Conservation (phyloP, 2,329 filamentous ascomycete species). For the Blastomyces parvus region DNA sequence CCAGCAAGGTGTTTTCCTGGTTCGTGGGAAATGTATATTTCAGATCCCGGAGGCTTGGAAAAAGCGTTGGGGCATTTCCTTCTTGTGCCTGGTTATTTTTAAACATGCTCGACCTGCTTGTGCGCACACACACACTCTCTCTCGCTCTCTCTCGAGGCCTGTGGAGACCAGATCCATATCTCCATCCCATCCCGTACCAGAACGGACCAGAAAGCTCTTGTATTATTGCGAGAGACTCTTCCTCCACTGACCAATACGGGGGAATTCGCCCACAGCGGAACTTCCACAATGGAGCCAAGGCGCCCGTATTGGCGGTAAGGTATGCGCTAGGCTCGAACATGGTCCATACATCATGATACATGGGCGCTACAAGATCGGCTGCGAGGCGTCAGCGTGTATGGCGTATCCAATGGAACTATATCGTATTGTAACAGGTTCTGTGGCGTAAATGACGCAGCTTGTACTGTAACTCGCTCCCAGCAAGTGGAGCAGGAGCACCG, state of each 20-base stretch:
- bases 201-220: background rate
- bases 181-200: background rate
- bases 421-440: background rate
- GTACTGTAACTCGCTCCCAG: background rate
- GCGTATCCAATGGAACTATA: too few relatives aligned
- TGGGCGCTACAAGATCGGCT: background rate
- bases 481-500: background rate
- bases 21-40: conserved; percentile 3
- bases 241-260: too few relatives aligned
- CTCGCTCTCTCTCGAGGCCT: background rate
- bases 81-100: background rate
- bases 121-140: too few relatives aligned
- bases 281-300: background rate
- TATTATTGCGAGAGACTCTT: too few relatives aligned
- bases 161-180: background rate
- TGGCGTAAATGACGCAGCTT: background rate
- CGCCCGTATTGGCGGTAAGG: background rate
- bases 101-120: background rate
- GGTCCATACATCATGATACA: background rate
- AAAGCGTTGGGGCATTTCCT: background rate
- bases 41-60: background rate
- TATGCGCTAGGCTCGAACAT: background rate
- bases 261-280: background rate
- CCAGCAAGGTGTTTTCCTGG: background rate
- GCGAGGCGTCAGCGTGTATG: background rate